These are phyloP conservation scores for Apiospora sp. DNA, from an alignment of 2,329 filamentous ascomycete genomes.

Conservation along the genomic window DNA sequence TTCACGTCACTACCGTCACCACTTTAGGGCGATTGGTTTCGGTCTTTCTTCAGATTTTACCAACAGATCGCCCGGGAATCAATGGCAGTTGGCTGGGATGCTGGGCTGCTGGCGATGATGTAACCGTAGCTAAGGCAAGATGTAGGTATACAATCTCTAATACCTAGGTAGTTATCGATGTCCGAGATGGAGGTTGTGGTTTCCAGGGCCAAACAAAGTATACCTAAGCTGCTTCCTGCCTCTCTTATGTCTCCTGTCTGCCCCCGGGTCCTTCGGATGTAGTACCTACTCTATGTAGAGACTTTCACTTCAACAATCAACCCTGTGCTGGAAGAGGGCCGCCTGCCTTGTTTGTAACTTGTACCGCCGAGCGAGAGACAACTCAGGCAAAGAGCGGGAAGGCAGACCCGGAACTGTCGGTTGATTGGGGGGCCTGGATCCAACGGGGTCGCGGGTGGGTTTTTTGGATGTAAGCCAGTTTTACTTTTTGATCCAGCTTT, in stretches of 20 bases:
- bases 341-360: conserved; percentile 16
- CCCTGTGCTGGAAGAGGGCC: conserved; percentile 7
- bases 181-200: not conserved
- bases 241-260: not conserved
- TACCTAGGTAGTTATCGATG: not conserved
- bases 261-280: conserved; percentile 7
- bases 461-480: conserved; percentile 9
- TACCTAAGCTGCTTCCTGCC: not conserved
- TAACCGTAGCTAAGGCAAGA: not conserved
- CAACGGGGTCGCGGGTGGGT: conserved; percentile 8
- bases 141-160: not conserved
- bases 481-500: conserved; percentile 19
- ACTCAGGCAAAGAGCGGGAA: conserved; percentile 12
- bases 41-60: conserved; percentile 22
- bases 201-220: not conserved
- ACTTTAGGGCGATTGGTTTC: conserved; percentile 8
- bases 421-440: conserved; percentile 16
- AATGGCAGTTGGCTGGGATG: not conserved
- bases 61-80: conserved; percentile 11
- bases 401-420: conserved; percentile 5
- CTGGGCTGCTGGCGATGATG: not conserved
- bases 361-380: conserved; percentile 18
- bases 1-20: conserved; percentile 13
- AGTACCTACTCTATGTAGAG: too few relatives aligned
- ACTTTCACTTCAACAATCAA: conserved; percentile 8